These are phyloP conservation scores for Tetrahymena thermophila DNA, from an alignment of 73 alveolate species.

Conservation along the genomic window DNA sequence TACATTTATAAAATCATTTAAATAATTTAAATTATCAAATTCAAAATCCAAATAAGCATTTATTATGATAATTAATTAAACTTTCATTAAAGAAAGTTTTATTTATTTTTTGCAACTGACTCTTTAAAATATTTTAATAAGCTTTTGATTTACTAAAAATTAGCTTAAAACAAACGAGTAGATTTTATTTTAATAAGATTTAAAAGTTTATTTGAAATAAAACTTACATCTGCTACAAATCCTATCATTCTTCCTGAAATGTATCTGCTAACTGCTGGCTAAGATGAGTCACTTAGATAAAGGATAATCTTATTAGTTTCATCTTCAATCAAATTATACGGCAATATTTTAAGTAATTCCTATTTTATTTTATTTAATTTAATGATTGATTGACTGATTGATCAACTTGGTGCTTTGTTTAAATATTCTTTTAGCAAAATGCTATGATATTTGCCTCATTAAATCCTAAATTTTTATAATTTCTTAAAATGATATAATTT, in stretches of 20 bases:
- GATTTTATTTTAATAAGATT: too few relatives aligned
- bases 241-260: constrained; percentile 28
- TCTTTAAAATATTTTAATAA: too few relatives aligned
- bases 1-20: not conserved
- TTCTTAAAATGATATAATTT: not conserved
- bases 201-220: too few relatives aligned
- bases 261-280: constrained; percentile 28
- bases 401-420: not conserved
- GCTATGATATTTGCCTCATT: not conserved
- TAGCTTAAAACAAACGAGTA: too few relatives aligned
- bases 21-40: not conserved
- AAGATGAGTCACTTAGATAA: constrained; percentile 21
- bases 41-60: not conserved
- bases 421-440: not conserved
- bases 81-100: not conserved
- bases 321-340: not conserved
- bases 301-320: constrained; percentile 5
- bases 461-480: not conserved
- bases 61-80: too few relatives aligned
- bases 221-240: constrained; percentile 11
- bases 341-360: not conserved
- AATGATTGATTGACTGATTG: too few relatives aligned
- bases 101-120: too few relatives aligned
- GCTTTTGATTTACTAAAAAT: not conserved
- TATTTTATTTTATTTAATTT: not conserved